phyloP scores from a whole-genome alignment of 108 stramenopile genomes.

The Skeletonema costatum region DNA sequence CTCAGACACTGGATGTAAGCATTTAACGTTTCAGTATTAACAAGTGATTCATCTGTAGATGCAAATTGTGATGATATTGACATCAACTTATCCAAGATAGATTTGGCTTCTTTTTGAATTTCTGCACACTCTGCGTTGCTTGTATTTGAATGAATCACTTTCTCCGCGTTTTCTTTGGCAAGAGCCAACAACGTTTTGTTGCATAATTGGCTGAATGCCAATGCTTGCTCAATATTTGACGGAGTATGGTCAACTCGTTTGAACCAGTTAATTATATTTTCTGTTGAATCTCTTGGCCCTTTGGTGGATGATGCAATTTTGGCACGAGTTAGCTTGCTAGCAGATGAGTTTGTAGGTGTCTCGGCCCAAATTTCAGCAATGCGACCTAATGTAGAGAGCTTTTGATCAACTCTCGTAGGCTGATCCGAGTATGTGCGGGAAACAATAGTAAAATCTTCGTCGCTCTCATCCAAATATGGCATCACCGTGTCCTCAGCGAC shows the following conservation, averaged over 20 bases:
- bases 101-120: slow-evolving; percentile 24
- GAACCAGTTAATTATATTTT: slow-evolving; percentile 44
- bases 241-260: slow-evolving; percentile 30
- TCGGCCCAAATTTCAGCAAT: slow-evolving; percentile 47
- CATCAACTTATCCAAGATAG: slow-evolving; percentile 29
- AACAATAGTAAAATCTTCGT: background rate
- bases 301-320: background rate
- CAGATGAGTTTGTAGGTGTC: slow-evolving; percentile 6
- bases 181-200: slow-evolving; percentile 22
- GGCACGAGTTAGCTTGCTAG: background rate
- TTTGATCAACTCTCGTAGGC: background rate
- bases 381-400: slow-evolving; percentile 47
- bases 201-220: slow-evolving; percentile 26
- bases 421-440: background rate
- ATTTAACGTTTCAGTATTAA: slow-evolving; percentile 58
- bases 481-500: background rate
- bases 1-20: slow-evolving; percentile 69
- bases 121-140: background rate
- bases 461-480: slow-evolving; percentile 4
- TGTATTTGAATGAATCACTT: background rate
- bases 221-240: slow-evolving; percentile 21
- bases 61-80: slow-evolving; percentile 14
- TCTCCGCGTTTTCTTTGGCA: background rate
- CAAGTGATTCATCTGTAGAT: slow-evolving; percentile 2
- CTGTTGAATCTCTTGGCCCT: slow-evolving; percentile 4